Base-by-base conservation (phyloP, 108 stramenopile species). In the Discostella pseudostelligera region DNA sequence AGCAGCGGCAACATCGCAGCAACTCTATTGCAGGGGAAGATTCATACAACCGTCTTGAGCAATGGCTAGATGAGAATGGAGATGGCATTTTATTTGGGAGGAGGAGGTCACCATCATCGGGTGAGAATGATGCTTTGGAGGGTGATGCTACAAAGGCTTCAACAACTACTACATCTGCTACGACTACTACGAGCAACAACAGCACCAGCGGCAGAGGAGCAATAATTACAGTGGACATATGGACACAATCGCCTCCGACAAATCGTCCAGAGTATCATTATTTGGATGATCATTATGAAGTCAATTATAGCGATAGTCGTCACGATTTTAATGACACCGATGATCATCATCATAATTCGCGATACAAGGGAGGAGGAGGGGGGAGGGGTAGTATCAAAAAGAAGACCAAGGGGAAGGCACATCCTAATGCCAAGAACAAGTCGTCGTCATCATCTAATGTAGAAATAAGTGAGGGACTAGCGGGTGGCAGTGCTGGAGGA, bases 361-460 rank as follows among this genome's bases (percentile, higher is more conserved):
- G n/a, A n/a, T n/a, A n/a, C 32, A 32, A 32, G 32, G 32, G 32
- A 32, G 59, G 16, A 37, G 59, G 73, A 57, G 20, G 19, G 46
- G 45, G 62, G 50, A 35, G 62, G 56, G 5, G 62, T 40, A 59
- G 17, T 1, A 20, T 19, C 55, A 39, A 39, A 35, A 67, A 58
- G 51, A 49, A 46, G 55, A 51, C 13, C 29, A 76, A 76, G 56
- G 66, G 60, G 8, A 76, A 67, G 25, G 20, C 50, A 1, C 74
- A 76, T 62, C 74, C 74, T 1, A 76, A 76, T 59, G 62, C 74
- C 45, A 76, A 68, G 37, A 56, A 50, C 32, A 63, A 63, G 36
- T 32, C 10, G 2, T n/a, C 19, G 57, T 26, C 11, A 36, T n/a
- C n/a, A n/a, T n/a, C n/a, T n/a, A n/a, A n/a, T n/a, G n/a, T n/a